Evolutionary conservation across 306 rosid species (phyloP).

Genomic region (Cicer cuneatum): DNA sequence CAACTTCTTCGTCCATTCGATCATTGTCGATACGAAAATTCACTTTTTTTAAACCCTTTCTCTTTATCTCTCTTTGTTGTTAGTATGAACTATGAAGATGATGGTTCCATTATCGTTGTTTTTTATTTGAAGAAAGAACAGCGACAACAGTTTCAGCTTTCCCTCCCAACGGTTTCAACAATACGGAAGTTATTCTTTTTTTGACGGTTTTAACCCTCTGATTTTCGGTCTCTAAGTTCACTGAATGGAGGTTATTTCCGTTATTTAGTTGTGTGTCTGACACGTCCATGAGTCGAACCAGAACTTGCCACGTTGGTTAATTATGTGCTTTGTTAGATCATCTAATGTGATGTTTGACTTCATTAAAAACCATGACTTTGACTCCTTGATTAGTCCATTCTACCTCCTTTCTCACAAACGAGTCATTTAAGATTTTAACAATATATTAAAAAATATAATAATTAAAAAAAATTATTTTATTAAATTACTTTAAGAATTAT

Average conservation of each 20-base stretch:
- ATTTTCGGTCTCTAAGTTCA: not conserved
- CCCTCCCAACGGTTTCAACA: slow-evolving; percentile 50
- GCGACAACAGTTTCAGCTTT: slow-evolving; percentile 24
- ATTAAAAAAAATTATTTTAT: too few species aligned
- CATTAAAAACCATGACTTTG: not conserved
- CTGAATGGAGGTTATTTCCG: slow-evolving; percentile 28
- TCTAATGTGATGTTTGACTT: slow-evolving; percentile 12
- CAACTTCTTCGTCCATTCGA: slow-evolving; percentile 63
- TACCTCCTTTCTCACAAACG: too few species aligned
- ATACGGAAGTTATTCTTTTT: slow-evolving; percentile 16
- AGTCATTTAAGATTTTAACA: too few species aligned
- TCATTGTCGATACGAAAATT: slow-evolving; percentile 53
- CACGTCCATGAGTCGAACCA: slow-evolving; percentile 57
- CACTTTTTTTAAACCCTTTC: not conserved
- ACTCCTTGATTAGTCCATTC: not conserved
- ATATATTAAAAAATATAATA: too few species aligned
- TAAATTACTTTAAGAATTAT: too few species aligned
- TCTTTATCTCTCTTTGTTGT: not conserved
- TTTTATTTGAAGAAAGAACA: slow-evolving; percentile 32
- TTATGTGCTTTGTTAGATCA: not conserved
- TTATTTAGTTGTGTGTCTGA: slow-evolving; percentile 13
- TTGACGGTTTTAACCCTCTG: slow-evolving; percentile 48
- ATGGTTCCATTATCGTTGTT: slow-evolving; percentile 16
- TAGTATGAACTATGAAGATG: slow-evolving; percentile 3
- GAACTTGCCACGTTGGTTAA: slow-evolving; percentile 49